Conservation (phyloP, 768 basidiomycete species). For the Asterophora parasitica region DNA sequence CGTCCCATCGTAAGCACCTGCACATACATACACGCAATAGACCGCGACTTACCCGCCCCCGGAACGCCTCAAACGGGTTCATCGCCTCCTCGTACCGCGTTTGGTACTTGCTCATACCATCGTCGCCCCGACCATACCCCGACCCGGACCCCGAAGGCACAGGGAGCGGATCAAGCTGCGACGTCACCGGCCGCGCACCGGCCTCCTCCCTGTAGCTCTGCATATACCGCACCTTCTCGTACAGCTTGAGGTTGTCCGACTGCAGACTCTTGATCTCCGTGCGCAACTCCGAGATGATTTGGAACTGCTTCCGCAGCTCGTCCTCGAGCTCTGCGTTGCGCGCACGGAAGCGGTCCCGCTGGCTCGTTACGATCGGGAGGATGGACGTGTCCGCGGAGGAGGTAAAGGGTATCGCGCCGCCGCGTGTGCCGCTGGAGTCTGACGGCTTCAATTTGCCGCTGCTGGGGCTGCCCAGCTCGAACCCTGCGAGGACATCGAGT, state of each 20-base stretch:
- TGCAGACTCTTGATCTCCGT: constrained; percentile 89
- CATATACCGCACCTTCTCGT: constrained; percentile 99
- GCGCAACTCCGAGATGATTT: constrained; percentile 90
- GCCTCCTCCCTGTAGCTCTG: constrained; percentile 88
- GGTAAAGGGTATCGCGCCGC: constrained; percentile 12
- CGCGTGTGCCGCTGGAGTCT: too few relatives aligned
- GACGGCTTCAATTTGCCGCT: constrained; percentile 20
- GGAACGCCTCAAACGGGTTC: constrained; percentile 98
- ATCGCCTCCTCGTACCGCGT: constrained; percentile 93
- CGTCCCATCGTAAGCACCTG: background rate
- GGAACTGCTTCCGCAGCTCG: constrained; percentile 94
- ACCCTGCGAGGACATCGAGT: constrained; percentile 61
- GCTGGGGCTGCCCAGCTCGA: constrained; percentile 56
- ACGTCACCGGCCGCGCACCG: constrained; percentile 45
- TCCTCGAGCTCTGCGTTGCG: constrained; percentile 97
- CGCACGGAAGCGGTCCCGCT: constrained; percentile 95
- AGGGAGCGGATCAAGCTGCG: constrained; percentile 69
- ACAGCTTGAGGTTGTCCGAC: constrained; percentile 93
- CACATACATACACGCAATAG: background rate
- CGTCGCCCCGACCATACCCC: constrained; percentile 37
- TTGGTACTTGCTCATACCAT: constrained; percentile 78
- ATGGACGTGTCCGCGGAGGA: constrained; percentile 85
- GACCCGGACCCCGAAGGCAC: constrained; percentile 25
- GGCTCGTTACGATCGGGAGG: constrained; percentile 96
- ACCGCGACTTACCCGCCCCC: constrained; percentile 71